Evolutionary conservation across 306 rosid species (phyloP), one percentile per base, ranked within the genome.

Genomic region (Dalbergia cultrata): DNA sequence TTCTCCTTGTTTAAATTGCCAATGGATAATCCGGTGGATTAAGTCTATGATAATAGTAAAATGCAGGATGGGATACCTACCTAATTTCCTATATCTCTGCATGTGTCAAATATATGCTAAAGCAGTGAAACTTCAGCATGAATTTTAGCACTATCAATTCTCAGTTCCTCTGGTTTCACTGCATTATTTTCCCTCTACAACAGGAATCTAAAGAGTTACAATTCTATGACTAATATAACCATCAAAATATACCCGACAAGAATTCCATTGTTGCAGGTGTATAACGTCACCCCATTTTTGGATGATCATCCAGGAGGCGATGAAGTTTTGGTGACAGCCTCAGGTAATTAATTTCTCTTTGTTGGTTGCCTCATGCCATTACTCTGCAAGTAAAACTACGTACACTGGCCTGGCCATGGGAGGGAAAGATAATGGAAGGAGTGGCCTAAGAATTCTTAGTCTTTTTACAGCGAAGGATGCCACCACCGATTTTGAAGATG

Each of bases 231-330:
- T 26, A 26, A 26, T 26, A 26, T 26, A 26, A 26, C 31, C 31
- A 26, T 26, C 31, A 26, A 26, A 26, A 26, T 26, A 26, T 26
- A 26, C 31, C 31, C 31, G 31, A 26, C 71, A 53, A 45, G 60
- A 79, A 33, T 60, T 72, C 16, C 18, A 43, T 21, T 35, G 67
- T 62, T 44, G 31, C 82, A 94, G 97, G 97, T 89, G 7, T 92
- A 92, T 65, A 85, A 94, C 86, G 94, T 94, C 53, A 90, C 94
- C 61, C 79, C 87, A 31, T 89, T 90, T 83, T 71, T 92, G 88
- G 92, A 90, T 67, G 98, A 94, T 57, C 98, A 94, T 83, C 97
- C 96, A 13, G 97, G 96, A 56, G 98, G 98, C 13, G 98, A 89
- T 13, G 96, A 94, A 84, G 85, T 85, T 79, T 87, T 92, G 86